Percentiles rank a stretch among this genome's conserved stretches.
Evolutionary conservation across 352 stramenopile species (phyloP).

Genomic region (Phytophthora ohioensis): DNA sequence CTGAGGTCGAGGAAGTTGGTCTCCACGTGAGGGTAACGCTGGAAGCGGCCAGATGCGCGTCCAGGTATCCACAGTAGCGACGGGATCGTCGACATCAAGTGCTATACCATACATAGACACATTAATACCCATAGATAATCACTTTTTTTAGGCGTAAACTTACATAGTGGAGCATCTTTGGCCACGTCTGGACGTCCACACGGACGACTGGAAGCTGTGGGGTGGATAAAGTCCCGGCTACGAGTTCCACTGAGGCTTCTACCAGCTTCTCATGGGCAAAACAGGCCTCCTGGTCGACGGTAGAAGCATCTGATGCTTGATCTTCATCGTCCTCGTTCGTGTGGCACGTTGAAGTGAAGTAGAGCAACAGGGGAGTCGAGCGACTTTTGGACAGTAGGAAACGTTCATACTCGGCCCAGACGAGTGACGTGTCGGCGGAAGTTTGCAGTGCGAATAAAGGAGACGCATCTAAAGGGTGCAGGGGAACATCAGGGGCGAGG

Average conservation of each 20-base stretch:
- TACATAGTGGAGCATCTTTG: slow-evolving; percentile 48
- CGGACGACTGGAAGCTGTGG: slow-evolving; percentile 39
- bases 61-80: slow-evolving; percentile 67
- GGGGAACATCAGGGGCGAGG: neutral
- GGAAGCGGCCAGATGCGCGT: slow-evolving; percentile 51
- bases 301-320: neutral
- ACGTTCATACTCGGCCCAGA: slow-evolving; percentile 46
- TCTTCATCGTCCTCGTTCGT: slow-evolving; percentile 5
- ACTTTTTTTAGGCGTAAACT: slow-evolving; percentile 8
- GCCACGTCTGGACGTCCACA: slow-evolving; percentile 31
- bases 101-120: slow-evolving; percentile 33
- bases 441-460: slow-evolving; percentile 20
- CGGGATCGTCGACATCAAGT: slow-evolving; percentile 53
- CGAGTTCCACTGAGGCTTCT: slow-evolving; percentile 24
- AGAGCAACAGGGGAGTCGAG: slow-evolving; percentile 31
- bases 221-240: slow-evolving; percentile 27
- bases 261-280: slow-evolving; percentile 32
- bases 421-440: slow-evolving; percentile 18
- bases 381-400: slow-evolving; percentile 39
- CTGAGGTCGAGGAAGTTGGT: slow-evolving; percentile 72
- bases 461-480: slow-evolving; percentile 24
- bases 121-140: neutral
- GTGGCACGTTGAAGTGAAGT: slow-evolving; percentile 28
- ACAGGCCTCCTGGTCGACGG: slow-evolving; percentile 10
- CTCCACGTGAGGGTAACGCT: slow-evolving; percentile 61